A percentile compares a stretch with the other conserved stretches of the same genome.
Evolutionary conservation across 2,329 filamentous ascomycete species (phyloP).

Genomic region (Sclerotinia trifoliorum): DNA sequence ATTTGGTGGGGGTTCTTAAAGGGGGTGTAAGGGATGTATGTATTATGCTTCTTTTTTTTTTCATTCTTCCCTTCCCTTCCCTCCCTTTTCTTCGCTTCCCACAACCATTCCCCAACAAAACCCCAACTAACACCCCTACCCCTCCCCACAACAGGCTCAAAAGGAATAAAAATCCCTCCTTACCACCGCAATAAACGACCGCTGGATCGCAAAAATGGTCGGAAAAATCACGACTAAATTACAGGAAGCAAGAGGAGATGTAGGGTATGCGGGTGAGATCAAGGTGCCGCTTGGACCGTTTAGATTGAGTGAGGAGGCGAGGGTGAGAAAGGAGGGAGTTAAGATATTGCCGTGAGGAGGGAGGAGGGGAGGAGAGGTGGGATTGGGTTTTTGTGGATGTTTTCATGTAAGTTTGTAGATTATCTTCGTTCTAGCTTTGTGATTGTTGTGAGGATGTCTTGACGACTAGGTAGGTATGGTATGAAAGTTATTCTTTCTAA

Average conservation of each 20-base stretch:
- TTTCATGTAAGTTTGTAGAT: background rate
- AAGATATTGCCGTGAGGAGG: slow-evolving; percentile 32
- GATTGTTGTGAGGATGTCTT: no score
- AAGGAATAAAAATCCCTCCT: slow-evolving; percentile 43
- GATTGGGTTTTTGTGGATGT: background rate
- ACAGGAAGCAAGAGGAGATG: slow-evolving; percentile 49
- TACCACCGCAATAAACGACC: slow-evolving; percentile 50
- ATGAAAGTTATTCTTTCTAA: no score
- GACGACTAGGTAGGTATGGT: no score
- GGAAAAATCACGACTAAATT: slow-evolving; percentile 51
- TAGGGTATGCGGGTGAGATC: slow-evolving; percentile 51
- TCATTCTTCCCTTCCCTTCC: background rate
- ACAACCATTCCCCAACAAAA: background rate
- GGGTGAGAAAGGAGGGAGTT: slow-evolving; percentile 27
- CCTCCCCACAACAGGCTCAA: background rate
- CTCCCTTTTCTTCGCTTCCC: no score
- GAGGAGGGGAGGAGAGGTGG: no score
- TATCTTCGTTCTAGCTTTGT: background rate
- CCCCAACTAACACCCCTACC: background rate
- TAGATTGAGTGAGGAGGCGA: slow-evolving; percentile 25
- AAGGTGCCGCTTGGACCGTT: slow-evolving; percentile 41
- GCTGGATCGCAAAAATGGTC: slow-evolving; percentile 54
- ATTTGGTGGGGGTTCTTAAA: slow-evolving; percentile 40
- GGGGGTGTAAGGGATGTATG: slow-evolving; percentile 44
- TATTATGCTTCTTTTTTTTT: background rate